Evolutionary conservation across 345 rosid species (phyloP).

Genomic region (Citrus sinensis): DNA sequence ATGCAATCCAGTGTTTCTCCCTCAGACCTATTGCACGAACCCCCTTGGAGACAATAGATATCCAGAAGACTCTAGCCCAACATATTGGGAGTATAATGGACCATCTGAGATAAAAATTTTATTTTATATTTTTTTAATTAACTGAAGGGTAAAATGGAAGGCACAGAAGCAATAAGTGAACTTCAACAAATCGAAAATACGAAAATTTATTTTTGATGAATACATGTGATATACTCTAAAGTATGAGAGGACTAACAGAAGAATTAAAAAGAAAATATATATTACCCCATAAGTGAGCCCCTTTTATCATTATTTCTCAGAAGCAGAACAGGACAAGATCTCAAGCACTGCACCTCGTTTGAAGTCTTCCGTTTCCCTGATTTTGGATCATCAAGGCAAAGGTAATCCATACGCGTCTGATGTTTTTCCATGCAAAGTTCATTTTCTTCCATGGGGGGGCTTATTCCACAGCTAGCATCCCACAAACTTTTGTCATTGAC

Average conservation of each 20-base stretch:
- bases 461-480: conserved; percentile 49
- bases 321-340: conserved; percentile 66
- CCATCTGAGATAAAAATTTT: conserved; percentile 56
- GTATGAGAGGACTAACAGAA: not conserved
- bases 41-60: conserved; percentile 56
- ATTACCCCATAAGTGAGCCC: conserved; percentile 52
- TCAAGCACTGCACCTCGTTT: conserved; percentile 43
- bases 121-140: not conserved
- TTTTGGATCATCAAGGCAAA: conserved; percentile 48
- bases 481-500: conserved; percentile 39
- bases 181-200: not conserved
- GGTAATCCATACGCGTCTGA: conserved; percentile 40
- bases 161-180: not conserved
- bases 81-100: conserved; percentile 75
- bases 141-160: not conserved
- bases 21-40: conserved; percentile 78
- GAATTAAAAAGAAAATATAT: conserved; percentile 9
- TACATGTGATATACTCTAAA: not conserved
- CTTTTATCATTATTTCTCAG: conserved; percentile 46
- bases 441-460: conserved; percentile 60
- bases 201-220: not conserved
- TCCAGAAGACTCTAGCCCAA: conserved; percentile 82
- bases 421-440: conserved; percentile 63
- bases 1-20: conserved; percentile 85
- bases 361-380: conserved; percentile 23